Conservation (phyloP, 768 basidiomycete genomes). For the Suillus spraguei region DNA sequence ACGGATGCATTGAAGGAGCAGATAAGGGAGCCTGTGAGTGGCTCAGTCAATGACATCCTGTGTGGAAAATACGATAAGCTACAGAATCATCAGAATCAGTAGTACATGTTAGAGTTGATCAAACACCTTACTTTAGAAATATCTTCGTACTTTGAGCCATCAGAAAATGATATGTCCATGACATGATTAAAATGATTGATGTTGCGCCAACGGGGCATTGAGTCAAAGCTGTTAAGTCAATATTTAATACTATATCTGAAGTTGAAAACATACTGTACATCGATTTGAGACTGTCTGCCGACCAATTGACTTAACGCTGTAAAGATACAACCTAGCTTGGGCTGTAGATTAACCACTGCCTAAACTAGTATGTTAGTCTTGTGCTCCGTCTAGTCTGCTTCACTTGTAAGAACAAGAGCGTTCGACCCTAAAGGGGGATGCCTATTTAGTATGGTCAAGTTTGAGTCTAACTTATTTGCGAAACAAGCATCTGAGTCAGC, state of each 20-base stretch:
- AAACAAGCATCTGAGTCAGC: too few species aligned
- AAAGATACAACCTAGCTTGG: too few species aligned
- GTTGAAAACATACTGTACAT: conserved; percentile 26
- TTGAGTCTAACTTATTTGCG: too few species aligned
- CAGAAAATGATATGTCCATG: conserved; percentile 31
- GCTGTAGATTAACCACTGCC: too few species aligned
- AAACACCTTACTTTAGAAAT: conserved; percentile 34
- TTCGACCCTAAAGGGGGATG: too few species aligned
- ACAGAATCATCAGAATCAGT: background rate
- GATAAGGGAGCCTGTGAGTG: conserved; percentile 21
- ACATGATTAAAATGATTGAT: conserved; percentile 36
- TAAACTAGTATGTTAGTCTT: too few species aligned
- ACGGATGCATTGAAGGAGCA: conserved; percentile 31
- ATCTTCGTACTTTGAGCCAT: conserved; percentile 40
- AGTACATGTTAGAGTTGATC: background rate
- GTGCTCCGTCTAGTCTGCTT: too few species aligned
- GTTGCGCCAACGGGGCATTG: conserved; percentile 35
- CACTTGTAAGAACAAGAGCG: too few species aligned
- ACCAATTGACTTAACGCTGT: conserved; percentile 18
- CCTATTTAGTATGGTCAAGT: too few species aligned
- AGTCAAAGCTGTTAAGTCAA: conserved; percentile 24
- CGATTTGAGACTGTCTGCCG: conserved; percentile 12
- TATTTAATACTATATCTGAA: conserved; percentile 9
- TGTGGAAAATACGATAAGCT: conserved; percentile 33
- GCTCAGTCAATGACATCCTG: conserved; percentile 25